These are phyloP conservation scores for Aspergillus thermomutatus DNA, from an alignment of 2,329 filamentous ascomycete genomes.

Conservation along the genomic window DNA sequence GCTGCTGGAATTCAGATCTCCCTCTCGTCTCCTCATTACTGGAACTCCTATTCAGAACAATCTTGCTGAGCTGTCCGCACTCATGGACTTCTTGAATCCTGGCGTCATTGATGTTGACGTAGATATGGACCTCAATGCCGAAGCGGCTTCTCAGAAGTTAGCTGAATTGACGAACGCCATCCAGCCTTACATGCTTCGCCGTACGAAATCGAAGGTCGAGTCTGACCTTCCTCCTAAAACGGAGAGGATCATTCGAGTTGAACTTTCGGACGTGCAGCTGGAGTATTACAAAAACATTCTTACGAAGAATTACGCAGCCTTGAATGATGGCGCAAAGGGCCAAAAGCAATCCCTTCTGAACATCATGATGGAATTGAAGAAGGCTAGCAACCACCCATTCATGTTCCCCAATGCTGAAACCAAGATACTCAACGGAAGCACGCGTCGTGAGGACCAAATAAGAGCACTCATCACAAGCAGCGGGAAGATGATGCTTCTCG, in stretches of 20 bases:
- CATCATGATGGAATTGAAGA: constrained; percentile 99
- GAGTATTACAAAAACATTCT: constrained; percentile 99
- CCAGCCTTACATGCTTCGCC: constrained; percentile 88
- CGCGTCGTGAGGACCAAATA: constrained; percentile 81
- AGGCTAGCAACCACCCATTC: constrained; percentile 97
- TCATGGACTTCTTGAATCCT: constrained; percentile 97
- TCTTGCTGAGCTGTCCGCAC: constrained; percentile 81
- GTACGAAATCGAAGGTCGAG: constrained; percentile 96
- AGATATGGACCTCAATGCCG: constrained; percentile 78
- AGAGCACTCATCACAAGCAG: constrained; percentile 94
- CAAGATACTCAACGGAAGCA: constrained; percentile 75
- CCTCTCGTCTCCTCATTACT: constrained; percentile 87
- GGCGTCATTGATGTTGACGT: constrained; percentile 88
- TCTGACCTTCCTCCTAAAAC: constrained; percentile 95
- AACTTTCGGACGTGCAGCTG: constrained; percentile 90
- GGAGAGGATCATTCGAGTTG: constrained; percentile 97
- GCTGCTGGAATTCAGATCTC: constrained; percentile 79
- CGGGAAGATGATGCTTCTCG: constrained; percentile 99
- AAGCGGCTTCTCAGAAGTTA: constrained; percentile 82
- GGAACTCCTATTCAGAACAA: constrained; percentile 98
- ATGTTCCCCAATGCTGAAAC: constrained; percentile 96
- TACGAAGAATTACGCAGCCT: constrained; percentile 89
- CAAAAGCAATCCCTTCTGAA: constrained; percentile 95
- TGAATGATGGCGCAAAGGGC: constrained; percentile 84
- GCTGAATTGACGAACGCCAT: constrained; percentile 81